Conservation (phyloP, 2,329 filamentous ascomycete genomes). For the Monilinia polystroma region DNA sequence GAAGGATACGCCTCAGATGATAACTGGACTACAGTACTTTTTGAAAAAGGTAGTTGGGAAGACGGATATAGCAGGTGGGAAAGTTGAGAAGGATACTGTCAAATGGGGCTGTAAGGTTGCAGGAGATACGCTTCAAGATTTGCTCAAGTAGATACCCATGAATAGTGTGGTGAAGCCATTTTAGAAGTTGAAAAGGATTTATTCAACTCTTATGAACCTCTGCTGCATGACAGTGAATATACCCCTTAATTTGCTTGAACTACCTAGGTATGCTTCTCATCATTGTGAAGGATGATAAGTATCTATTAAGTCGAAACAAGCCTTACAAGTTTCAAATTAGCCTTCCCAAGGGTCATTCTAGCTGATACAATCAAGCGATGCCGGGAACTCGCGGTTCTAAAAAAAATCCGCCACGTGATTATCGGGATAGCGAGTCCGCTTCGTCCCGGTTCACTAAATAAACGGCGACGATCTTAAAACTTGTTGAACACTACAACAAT, state of each 20-base stretch:
- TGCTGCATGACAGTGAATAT: not conserved
- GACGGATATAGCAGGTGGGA: slow-evolving; percentile 54
- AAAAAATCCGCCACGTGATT: slow-evolving; percentile 11
- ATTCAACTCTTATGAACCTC: not conserved
- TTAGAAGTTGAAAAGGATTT: not conserved
- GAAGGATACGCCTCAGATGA: slow-evolving; percentile 64
- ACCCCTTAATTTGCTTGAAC: not conserved
- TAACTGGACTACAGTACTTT: slow-evolving; percentile 76
- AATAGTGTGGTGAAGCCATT: not conserved
- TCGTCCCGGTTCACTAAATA: slow-evolving; percentile 7
- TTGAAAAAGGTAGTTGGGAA: slow-evolving; percentile 71
- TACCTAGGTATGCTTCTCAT: not conserved
- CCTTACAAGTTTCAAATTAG: slow-evolving; percentile 5
- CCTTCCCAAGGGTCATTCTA: not conserved
- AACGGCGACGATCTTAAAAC: slow-evolving; percentile 22
- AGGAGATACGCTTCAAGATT: slow-evolving; percentile 38
- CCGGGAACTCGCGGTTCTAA: slow-evolving; percentile 20
- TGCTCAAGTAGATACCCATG: slow-evolving; percentile 24
- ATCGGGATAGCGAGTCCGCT: slow-evolving; percentile 9
- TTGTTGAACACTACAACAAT: slow-evolving; percentile 29
- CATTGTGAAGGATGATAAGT: not conserved
- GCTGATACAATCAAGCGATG: slow-evolving; percentile 9
- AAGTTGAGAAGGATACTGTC: slow-evolving; percentile 50
- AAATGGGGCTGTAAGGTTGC: slow-evolving; percentile 50
- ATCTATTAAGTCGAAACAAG: slow-evolving; percentile 1